Percentiles rank a stretch among this genome's conserved stretches.
phyloP scores from a whole-genome alignment of 192 early-diverging fungal genomes.

The Coemansia sp. region DNA sequence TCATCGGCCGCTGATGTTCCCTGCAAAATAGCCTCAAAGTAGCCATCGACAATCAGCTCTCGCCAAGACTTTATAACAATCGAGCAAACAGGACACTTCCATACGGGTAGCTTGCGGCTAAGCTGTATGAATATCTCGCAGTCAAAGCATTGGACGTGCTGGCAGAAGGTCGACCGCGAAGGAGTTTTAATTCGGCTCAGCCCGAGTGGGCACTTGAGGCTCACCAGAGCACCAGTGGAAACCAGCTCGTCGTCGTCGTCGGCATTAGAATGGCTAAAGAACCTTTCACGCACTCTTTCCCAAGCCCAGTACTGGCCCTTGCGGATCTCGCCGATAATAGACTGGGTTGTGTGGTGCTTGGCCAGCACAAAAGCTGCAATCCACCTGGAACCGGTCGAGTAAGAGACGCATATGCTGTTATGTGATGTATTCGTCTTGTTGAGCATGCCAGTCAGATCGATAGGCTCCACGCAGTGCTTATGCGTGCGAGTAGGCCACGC shows the following conservation, averaged over 20 bases:
- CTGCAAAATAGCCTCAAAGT: slow-evolving; percentile 46
- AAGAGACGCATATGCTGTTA: slow-evolving; percentile 24
- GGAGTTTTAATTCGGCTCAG: slow-evolving; percentile 64
- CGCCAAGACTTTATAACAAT: slow-evolving; percentile 45
- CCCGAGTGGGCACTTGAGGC: slow-evolving; percentile 71
- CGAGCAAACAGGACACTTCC: slow-evolving; percentile 75
- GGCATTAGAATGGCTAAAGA: slow-evolving; percentile 39
- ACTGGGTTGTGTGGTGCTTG: slow-evolving; percentile 16
- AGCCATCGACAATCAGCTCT: slow-evolving; percentile 69
- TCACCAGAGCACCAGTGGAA: slow-evolving; percentile 58
- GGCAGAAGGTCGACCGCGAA: slow-evolving; percentile 57
- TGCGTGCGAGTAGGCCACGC: neutral
- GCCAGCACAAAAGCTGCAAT: slow-evolving; percentile 17
- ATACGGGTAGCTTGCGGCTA: slow-evolving; percentile 62
- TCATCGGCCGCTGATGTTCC: slow-evolving; percentile 21
- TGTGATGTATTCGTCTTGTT: slow-evolving; percentile 1
- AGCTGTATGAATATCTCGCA: slow-evolving; percentile 65
- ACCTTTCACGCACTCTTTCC: slow-evolving; percentile 30
- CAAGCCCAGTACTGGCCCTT: slow-evolving; percentile 2
- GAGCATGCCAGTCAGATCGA: slow-evolving; percentile 15
- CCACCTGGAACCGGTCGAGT: slow-evolving; percentile 5
- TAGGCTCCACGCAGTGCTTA: neutral
- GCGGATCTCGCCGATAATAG: slow-evolving; percentile 24
- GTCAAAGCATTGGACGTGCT: slow-evolving; percentile 86
- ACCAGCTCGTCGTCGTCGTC: slow-evolving; percentile 69